phyloP scores from a whole-genome alignment of 2,329 filamentous ascomycete genomes.

The Seiridium unicorne region DNA sequence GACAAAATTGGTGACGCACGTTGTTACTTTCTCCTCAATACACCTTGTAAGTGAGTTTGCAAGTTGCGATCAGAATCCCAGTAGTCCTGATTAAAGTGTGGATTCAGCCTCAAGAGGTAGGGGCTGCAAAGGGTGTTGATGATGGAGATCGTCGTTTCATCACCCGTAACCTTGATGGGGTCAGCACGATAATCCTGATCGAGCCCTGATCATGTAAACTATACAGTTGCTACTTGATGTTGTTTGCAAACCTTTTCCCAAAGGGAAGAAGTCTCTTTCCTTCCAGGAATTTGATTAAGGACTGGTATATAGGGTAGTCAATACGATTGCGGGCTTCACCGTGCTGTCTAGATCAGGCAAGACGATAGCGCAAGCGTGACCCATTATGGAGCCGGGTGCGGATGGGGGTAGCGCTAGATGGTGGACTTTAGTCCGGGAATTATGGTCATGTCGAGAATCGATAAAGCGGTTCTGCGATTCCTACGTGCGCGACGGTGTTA shows the following conservation, averaged over 20 bases:
- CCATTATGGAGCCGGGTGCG: too few relatives aligned
- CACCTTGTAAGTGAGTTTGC: conserved; percentile 1
- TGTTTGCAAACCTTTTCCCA: conserved; percentile 21
- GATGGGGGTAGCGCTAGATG: too few relatives aligned
- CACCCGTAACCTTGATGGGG: conserved; percentile 18
- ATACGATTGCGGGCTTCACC: conserved; percentile 19
- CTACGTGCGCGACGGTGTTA: too few relatives aligned
- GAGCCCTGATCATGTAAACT: conserved; percentile 10
- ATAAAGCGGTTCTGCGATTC: too few relatives aligned
- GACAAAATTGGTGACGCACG: neutral
- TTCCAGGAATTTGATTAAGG: conserved; percentile 18
- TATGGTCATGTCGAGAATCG: too few relatives aligned
- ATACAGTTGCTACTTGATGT: conserved; percentile 16
- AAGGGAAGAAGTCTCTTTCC: conserved; percentile 21
- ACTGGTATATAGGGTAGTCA: conserved; percentile 20
- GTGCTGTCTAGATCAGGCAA: conserved; percentile 15
- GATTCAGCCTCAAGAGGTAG: conserved; percentile 18
- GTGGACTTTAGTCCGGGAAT: too few relatives aligned
- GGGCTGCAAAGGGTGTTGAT: conserved; percentile 23
- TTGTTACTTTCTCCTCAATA: neutral
- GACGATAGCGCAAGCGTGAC: too few relatives aligned
- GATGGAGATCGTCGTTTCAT: conserved; percentile 18
- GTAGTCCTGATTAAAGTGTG: conserved; percentile 20
- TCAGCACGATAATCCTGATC: conserved; percentile 17
- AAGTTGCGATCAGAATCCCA: conserved; percentile 19